A percentile compares a stretch with the other conserved stretches of the same genome.
Evolutionary conservation across 306 rosid species (phyloP).

Genomic region (Sindora glabra): DNA sequence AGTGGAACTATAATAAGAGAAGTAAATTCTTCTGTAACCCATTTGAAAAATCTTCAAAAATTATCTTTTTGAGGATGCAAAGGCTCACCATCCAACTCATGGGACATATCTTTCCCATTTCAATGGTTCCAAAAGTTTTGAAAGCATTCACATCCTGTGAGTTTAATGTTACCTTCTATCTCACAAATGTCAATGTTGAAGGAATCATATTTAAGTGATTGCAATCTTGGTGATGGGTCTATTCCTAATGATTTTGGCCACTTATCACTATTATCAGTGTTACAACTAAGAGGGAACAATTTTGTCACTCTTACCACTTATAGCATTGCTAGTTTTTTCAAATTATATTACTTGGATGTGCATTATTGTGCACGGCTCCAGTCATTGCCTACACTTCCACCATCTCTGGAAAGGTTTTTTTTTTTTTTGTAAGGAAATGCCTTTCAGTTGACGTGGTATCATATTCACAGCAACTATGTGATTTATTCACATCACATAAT

Average conservation of each 20-base stretch:
- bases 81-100: not conserved
- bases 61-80: not conserved
- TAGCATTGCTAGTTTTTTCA: not conserved
- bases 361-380: not conserved
- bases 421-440: too few species aligned
- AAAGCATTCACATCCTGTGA: too few species aligned
- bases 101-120: rapidly evolving
- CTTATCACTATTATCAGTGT: not conserved
- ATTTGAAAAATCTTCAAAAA: not conserved
- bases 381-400: not conserved
- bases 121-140: not conserved
- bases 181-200: not conserved
- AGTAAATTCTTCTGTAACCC: not conserved
- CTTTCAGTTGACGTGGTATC: too few species aligned
- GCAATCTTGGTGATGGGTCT: not conserved
- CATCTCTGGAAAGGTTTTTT: too few species aligned
- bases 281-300: not conserved
- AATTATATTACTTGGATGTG: rapidly evolving
- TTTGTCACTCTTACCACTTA: not conserved
- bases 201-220: not conserved
- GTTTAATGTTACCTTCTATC: not conserved
- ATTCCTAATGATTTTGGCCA: not conserved
- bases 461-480: too few species aligned
- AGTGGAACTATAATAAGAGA: not conserved
- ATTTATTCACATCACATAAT: too few species aligned